Conservation (phyloP, 1,139 yeast species). For the Saccharomycopsis crataegensis region DNA sequence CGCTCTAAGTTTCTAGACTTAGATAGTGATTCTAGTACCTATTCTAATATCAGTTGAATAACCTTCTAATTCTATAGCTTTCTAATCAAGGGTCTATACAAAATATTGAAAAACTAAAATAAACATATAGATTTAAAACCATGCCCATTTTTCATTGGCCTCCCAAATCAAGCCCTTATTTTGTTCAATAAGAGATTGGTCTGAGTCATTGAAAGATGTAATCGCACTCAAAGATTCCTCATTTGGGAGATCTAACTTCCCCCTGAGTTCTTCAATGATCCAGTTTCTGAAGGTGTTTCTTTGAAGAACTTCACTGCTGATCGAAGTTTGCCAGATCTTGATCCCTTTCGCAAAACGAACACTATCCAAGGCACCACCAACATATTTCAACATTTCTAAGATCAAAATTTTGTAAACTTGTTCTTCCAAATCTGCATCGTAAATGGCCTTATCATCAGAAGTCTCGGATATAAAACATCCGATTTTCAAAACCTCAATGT, state of each 20-base stretch:
- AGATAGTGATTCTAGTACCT: too few relatives aligned
- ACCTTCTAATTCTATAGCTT: too few relatives aligned
- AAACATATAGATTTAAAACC: slow-evolving; percentile 30
- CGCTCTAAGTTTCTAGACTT: too few relatives aligned
- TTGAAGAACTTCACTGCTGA: neutral
- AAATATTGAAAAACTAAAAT: too few relatives aligned
- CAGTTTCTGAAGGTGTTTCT: slow-evolving; percentile 17
- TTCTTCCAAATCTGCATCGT: neutral
- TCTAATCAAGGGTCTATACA: neutral
- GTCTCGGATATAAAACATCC: neutral
- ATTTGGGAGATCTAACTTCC: slow-evolving; percentile 19
- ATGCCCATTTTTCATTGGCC: slow-evolving; percentile 38
- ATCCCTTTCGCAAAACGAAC: slow-evolving; percentile 1
- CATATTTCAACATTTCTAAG: slow-evolving; percentile 1
- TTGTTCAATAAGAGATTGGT: neutral
- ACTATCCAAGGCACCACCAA: neutral
- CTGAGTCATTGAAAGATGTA: slow-evolving; percentile 6
- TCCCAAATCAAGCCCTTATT: slow-evolving; percentile 32
- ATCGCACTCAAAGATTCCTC: slow-evolving; percentile 20
- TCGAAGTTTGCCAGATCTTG: slow-evolving; percentile 8
- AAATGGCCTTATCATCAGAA: neutral
- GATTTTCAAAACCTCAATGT: slow-evolving; percentile 9
- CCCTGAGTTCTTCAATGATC: slow-evolving; percentile 12
- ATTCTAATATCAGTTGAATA: too few relatives aligned
- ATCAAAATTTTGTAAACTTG: neutral